Conservation (phyloP, 1,284 basidiomycete species). For the Vanrija sp. region DNA sequence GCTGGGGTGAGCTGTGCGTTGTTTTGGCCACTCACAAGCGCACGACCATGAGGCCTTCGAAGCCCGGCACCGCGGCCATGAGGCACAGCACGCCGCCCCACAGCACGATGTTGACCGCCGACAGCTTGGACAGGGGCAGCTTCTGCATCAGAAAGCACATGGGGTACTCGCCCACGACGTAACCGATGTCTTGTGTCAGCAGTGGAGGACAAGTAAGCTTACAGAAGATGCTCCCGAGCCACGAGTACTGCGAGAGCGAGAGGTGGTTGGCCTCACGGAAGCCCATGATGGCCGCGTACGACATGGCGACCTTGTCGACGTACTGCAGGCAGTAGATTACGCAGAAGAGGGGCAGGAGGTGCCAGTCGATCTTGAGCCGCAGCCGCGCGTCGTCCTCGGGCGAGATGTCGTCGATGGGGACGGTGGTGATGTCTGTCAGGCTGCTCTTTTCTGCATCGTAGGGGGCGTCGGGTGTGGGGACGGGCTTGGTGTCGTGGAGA, state of each 20-base stretch:
- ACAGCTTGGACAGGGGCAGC: slow-evolving; percentile 8
- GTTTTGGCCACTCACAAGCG: slow-evolving; percentile 10
- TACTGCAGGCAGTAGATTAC: slow-evolving; percentile 3
- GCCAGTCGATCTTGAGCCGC: no score
- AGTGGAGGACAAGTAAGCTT: no score
- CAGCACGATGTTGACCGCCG: slow-evolving; percentile 5
- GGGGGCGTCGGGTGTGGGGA: no score
- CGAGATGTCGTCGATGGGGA: no score
- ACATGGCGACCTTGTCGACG: slow-evolving; percentile 9
- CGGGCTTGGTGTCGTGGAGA: no score
- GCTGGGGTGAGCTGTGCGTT: background rate
- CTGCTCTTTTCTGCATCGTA: no score
- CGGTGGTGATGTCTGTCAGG: no score
- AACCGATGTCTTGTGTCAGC: background rate
- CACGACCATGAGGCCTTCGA: slow-evolving; percentile 15
- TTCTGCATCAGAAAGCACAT: background rate
- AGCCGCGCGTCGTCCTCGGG: background rate
- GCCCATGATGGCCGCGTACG: slow-evolving; percentile 9
- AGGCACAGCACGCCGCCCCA: slow-evolving; percentile 19
- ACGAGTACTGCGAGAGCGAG: slow-evolving; percentile 1
- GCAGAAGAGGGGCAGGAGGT: slow-evolving; percentile 6
- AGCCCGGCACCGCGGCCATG: slow-evolving; percentile 16
- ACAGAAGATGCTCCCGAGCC: background rate
- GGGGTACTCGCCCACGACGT: background rate
- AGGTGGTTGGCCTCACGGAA: slow-evolving; percentile 8